Base-by-base conservation (phyloP, 2,329 filamentous ascomycete species). In the Penicillium sp. region DNA sequence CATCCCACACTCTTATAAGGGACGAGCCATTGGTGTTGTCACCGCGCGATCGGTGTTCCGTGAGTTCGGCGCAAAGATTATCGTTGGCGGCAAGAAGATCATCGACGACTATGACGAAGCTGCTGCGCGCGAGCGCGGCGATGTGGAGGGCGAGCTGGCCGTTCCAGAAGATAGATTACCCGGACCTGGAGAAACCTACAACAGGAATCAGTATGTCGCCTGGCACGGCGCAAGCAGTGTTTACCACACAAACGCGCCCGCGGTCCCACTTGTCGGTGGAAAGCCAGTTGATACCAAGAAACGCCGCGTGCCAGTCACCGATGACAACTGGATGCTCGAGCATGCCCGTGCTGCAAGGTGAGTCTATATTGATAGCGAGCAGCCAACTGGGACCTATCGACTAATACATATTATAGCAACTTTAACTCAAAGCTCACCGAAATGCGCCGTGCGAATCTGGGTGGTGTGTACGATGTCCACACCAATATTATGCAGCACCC, bases 1-100 rank as follows among this genome's bases (percentile, higher is more conserved):
- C 69, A 96, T 99, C 61, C 94, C 94, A 1, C 94, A 97, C 78
- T 96, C 91, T 28, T 99, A 99, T 85, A 99, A 97, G 75, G 94
- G 94, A 57, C 90, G 94, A 50, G 91, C 93, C 5, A 99, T 99
- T 72, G 94, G 94, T 72, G 91, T 99, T 28, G 92, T 97, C 44
- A 97, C 94, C 16, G 94, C 94, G 46, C 88, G 94, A 43, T 97
- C 94, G 1, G 94, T 99, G 16, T 99, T 97, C 74, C 85, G 94
- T 55, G 94, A 99, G 73, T 99, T 99, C 65, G 94, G 94, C 55
- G 90, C 94, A 7, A 85, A 90, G 60, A 99, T 99, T 67, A 84
- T 99, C 53, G 91, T 99, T 22, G 94, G 91, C 19, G 94, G 94
- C 50, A 89, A 87, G 68, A 88, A 87, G 69, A 82, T 99, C 64